phyloP scores from a whole-genome alignment of 2,329 filamentous ascomycete species.

The Colletotrichum aenigma region DNA sequence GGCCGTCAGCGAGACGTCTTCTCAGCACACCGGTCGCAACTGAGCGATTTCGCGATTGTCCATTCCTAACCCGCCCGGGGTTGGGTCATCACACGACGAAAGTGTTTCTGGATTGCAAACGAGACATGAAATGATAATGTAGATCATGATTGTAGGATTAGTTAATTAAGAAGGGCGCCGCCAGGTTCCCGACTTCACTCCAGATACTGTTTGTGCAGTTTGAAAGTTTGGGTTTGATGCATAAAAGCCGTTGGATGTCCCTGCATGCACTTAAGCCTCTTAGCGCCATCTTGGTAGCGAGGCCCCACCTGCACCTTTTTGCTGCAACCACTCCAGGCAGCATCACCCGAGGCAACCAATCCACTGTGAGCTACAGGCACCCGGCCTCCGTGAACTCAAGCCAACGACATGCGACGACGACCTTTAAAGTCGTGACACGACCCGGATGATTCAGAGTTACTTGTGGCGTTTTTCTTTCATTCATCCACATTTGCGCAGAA shows the following conservation, averaged over 20 bases:
- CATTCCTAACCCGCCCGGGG: not conserved
- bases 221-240: not conserved
- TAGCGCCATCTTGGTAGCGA: too few relatives aligned
- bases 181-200: not conserved
- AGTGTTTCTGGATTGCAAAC: not conserved
- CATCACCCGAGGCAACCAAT: slow-evolving; percentile 19
- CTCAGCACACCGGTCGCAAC: not conserved
- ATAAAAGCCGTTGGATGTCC: not conserved
- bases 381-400: not conserved
- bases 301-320: not conserved
- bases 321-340: slow-evolving; percentile 4
- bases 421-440: not conserved
- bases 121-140: not conserved
- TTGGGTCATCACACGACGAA: not conserved
- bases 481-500: not conserved
- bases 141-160: not conserved
- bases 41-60: not conserved
- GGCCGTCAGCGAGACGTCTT: slow-evolving; percentile 18
- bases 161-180: not conserved
- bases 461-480: not conserved
- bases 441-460: not conserved
- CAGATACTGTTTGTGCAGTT: not conserved
- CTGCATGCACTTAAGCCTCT: not conserved
- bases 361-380: not conserved
- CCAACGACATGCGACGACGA: not conserved